Conservation (phyloP, 2,329 filamentous ascomycete genomes). For the Alternaria metachromatica region DNA sequence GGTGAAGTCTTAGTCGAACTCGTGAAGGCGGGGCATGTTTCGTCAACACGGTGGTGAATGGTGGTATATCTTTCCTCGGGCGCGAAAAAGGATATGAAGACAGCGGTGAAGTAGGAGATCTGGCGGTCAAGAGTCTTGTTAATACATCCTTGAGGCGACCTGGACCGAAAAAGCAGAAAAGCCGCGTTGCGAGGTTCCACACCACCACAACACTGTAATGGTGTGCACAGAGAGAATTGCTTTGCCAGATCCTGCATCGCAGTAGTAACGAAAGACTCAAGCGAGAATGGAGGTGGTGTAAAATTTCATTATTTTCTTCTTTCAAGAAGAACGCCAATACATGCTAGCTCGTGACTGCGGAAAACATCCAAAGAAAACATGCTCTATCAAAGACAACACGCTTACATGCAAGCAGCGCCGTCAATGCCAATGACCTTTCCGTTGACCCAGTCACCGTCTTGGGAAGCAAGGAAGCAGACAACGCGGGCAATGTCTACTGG, state of each 20-base stretch:
- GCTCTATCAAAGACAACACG: not conserved
- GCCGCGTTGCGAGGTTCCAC: not conserved
- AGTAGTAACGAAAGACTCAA: not conserved
- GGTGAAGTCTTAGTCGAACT: not conserved
- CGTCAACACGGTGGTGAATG: not conserved
- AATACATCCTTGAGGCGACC: not conserved
- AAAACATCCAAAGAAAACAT: slow-evolving; percentile 3
- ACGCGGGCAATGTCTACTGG: slow-evolving; percentile 72
- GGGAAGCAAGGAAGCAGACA: slow-evolving; percentile 65
- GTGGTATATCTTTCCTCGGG: not conserved
- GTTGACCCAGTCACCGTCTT: slow-evolving; percentile 65
- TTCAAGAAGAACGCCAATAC: slow-evolving; percentile 10
- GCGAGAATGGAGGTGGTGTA: not conserved
- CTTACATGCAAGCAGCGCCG: slow-evolving; percentile 53
- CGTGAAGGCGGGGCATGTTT: not conserved
- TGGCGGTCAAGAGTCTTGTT: not conserved
- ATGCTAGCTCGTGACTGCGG: slow-evolving; percentile 10
- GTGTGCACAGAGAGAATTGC: not conserved
- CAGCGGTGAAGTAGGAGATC: not conserved
- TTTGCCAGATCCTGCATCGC: not conserved
- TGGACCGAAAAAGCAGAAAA: not conserved
- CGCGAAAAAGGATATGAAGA: not conserved
- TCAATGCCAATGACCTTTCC: slow-evolving; percentile 61
- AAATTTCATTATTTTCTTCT: slow-evolving; percentile 9
- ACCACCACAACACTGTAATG: not conserved